Conservation (phyloP, 345 rosid genomes). For the Arabidopsis thaliana region TAIR10.1 NC_003075.7:13945001-13945500, state of each 20-base stretch:
- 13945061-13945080: no score
- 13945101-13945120: background rate
- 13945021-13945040: no score
- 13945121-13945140: background rate
- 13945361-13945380: conserved; percentile 4
- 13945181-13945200: background rate
- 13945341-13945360: background rate
- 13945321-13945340: background rate
- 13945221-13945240: background rate
- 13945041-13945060: no score
- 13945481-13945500: conserved; percentile 32
- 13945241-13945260: background rate
- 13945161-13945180: background rate
- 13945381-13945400: conserved; percentile 7
- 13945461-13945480: background rate
- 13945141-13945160: background rate
- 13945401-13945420: conserved; percentile 20
- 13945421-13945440: background rate
- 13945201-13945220: background rate
- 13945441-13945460: background rate
- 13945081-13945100: background rate
- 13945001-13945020: no score
- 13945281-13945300: background rate
- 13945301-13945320: background rate
- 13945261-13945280: background rate